Conservation (phyloP, 495 filamentous ascomycete genomes). For the Penicillium tannophilum region DNA sequence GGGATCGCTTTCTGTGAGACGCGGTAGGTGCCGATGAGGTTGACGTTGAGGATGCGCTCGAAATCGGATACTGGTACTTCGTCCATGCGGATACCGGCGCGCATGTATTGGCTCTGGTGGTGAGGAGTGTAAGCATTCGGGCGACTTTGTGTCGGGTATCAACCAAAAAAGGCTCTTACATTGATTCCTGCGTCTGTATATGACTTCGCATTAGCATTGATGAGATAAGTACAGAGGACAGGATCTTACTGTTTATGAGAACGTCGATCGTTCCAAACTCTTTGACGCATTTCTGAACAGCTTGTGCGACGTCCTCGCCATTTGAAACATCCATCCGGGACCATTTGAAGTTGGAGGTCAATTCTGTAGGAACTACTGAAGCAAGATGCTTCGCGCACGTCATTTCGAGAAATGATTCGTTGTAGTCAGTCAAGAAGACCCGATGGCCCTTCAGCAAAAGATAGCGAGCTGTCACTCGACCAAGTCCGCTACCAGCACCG, state of each 20-base stretch:
- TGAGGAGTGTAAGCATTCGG: not conserved
- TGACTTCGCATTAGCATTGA: not conserved
- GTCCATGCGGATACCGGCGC: slow-evolving; percentile 4
- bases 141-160: not conserved
- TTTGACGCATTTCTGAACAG: not conserved
- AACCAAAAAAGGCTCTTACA: not conserved
- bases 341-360: not conserved
- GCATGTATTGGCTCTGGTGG: slow-evolving; percentile 11
- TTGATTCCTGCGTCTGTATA: not conserved
- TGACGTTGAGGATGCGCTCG: slow-evolving; percentile 4
- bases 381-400: not conserved
- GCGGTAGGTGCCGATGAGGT: slow-evolving; percentile 7
- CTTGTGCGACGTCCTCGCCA: not conserved
- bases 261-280: not conserved
- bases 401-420: not conserved
- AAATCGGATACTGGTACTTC: slow-evolving; percentile 9
- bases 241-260: not conserved
- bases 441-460: slow-evolving; percentile 6
- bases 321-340: not conserved
- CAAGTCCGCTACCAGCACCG: slow-evolving; percentile 10
- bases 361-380: not conserved
- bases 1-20: slow-evolving; percentile 7
- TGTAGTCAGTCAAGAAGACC: slow-evolving; percentile 12
- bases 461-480: slow-evolving; percentile 10
- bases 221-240: not conserved